phyloP scores from a whole-genome alignment of 192 early-diverging fungal species.

The Borealophlyctis nickersoniae region DNA sequence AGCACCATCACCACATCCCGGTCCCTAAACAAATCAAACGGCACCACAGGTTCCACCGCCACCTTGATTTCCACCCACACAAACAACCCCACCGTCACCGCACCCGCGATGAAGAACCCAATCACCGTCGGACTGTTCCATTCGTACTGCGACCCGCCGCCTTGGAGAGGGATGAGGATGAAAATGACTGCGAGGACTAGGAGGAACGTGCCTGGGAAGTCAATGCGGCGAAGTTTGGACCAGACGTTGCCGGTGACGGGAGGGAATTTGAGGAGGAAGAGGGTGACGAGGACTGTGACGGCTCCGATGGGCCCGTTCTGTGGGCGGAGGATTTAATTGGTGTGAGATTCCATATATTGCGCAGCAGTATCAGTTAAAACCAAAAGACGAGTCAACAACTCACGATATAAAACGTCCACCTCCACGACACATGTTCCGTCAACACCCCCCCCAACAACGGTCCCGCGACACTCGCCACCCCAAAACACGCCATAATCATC shows the following conservation, averaged over 20 bases:
- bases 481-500: conserved; percentile 65
- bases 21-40: conserved; percentile 53
- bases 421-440: conserved; percentile 51
- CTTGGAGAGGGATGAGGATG: conserved; percentile 61
- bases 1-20: conserved; percentile 26
- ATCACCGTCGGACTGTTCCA: conserved; percentile 55
- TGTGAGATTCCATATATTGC: conserved; percentile 6
- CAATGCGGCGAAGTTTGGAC: conserved; percentile 53
- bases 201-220: conserved; percentile 35
- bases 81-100: conserved; percentile 42
- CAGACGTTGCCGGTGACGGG: conserved; percentile 21
- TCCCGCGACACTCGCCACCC: conserved; percentile 71
- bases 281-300: conserved; percentile 51
- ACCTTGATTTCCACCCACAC: conserved; percentile 62
- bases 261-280: conserved; percentile 52
- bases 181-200: conserved; percentile 40
- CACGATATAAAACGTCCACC: conserved; percentile 66
- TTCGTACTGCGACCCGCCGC: conserved; percentile 65
- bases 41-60: conserved; percentile 65
- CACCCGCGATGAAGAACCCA: conserved; percentile 60
- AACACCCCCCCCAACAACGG: conserved; percentile 83
- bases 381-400: too few species aligned
- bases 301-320: conserved; percentile 79
- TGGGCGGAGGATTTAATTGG: too few species aligned
- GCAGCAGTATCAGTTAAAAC: too few species aligned